Base-by-base conservation (phyloP, 768 basidiomycete genomes). In the Leccinum variicolor region DNA sequence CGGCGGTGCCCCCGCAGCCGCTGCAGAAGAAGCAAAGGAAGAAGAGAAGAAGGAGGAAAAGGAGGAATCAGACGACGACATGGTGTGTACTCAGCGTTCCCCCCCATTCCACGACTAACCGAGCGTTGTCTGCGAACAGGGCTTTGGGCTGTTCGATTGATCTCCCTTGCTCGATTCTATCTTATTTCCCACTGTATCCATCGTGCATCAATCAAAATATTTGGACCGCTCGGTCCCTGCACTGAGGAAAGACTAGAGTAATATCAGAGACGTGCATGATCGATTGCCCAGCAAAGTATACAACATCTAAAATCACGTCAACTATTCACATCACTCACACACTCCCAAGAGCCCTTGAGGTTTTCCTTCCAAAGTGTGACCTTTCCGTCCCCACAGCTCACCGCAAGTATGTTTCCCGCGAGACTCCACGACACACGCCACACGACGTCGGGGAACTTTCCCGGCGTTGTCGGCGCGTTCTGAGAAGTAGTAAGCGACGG, bases 391-490 rank as follows among this genome's bases (percentile, higher is more conserved):
- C 94, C 95, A 73, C 94, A 96, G 71, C 92, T 94, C 46, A 98
- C 97, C 0, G 95, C 95, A 48, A 99, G 80, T 52, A 99, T 83
- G 69, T 98, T 98, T 17, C 96, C 96, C 1, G 95, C 92, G 25
- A 98, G 81, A 62, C 92, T 95, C 97, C 97, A 99, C 47, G 91
- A 93, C 33, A 98, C 94, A n/a, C 95, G 84, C 97, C 96, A 99
- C 25, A 98, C 94, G 5, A 94, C 93, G 70, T 98, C 96, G 2
- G 93, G 92, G 77, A 98, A 98, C 70, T 90, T 94, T 23, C 90
- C 90, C 15, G 83, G 74, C 69, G 73, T 76, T 46, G 70, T 74
- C 7, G 77, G 76, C 8, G 80, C 67, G 9, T 77, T 73, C 48
- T 79, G 75, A 3, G 79, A 75, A 14, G 73, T 68, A 6, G 81